Evolutionary conservation across 495 filamentous ascomycete species (phyloP).

Genomic region (Lasiosphaeria hispida): DNA sequence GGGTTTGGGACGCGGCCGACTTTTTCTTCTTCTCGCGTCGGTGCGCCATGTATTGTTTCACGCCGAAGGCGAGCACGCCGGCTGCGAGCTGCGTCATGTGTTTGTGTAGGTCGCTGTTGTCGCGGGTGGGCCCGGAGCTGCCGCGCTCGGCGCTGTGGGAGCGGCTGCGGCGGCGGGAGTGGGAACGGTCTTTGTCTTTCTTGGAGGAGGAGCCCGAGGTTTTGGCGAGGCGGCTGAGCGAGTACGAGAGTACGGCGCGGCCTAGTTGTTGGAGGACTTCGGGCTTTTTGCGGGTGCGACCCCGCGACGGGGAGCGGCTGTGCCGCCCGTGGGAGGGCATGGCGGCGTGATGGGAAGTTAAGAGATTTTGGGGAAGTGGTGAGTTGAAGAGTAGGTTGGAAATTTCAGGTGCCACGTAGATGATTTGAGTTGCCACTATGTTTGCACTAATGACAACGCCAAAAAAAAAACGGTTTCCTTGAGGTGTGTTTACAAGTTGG

Average conservation of each 20-base stretch:
- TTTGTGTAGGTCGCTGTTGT: conserved; percentile 24
- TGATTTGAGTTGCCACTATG: too few species aligned
- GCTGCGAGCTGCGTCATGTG: conserved; percentile 28
- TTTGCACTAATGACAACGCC: too few species aligned
- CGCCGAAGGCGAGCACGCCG: conserved; percentile 25
- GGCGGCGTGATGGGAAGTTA: background rate
- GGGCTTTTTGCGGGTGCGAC: background rate
- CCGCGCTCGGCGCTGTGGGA: conserved; percentile 1
- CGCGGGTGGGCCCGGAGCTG: background rate
- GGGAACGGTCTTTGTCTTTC: background rate
- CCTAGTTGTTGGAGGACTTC: conserved; percentile 26
- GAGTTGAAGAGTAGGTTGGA: too few species aligned
- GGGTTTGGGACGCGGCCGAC: background rate
- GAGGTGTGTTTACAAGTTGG: too few species aligned
- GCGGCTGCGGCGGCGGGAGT: background rate
- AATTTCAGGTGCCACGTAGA: too few species aligned
- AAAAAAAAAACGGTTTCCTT: too few species aligned
- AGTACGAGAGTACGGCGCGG: conserved; percentile 26
- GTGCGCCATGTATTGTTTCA: conserved; percentile 20
- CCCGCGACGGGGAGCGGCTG: too few species aligned
- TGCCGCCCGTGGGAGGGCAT: background rate
- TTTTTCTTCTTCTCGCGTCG: conserved; percentile 17
- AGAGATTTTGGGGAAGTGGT: too few species aligned
- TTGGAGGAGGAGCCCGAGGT: conserved; percentile 1
- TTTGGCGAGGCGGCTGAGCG: conserved; percentile 19